These are phyloP conservation scores for Monosporascus sp. DNA, from an alignment of 2,329 filamentous ascomycete genomes.

Conservation along the genomic window DNA sequence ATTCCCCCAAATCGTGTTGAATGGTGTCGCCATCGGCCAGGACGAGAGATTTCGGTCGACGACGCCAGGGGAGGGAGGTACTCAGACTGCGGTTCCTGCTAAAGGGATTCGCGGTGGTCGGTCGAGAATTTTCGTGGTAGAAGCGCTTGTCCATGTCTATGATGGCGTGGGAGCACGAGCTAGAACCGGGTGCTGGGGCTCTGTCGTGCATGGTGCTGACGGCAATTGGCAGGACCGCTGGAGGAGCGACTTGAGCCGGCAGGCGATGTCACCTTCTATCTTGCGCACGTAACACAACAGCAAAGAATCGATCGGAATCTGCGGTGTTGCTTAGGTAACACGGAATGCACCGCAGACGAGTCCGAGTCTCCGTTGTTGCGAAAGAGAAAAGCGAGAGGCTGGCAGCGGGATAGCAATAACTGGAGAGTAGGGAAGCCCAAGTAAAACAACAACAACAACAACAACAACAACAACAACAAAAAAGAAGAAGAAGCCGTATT, in stretches of 20 bases:
- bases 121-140: constrained; percentile 14
- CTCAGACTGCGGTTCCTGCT: constrained; percentile 39
- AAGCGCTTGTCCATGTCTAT: constrained; percentile 18
- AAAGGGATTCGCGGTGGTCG: constrained; percentile 31
- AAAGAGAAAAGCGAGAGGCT: background rate
- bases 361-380: background rate
- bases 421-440: background rate
- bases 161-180: constrained; percentile 23
- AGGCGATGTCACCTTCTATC: background rate
- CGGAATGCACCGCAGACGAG: background rate
- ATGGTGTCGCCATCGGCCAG: constrained; percentile 21
- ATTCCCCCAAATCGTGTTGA: constrained; percentile 13
- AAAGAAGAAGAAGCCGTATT: no score
- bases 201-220: constrained; percentile 10
- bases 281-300: background rate
- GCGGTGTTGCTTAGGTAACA: background rate
- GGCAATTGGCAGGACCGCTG: background rate
- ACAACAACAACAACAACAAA: no score
- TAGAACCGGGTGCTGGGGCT: constrained; percentile 19
- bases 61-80: constrained; percentile 43
- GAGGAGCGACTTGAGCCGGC: background rate
- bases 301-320: background rate
- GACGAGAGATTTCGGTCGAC: constrained; percentile 37
- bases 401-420: no score
- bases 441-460: no score